Evolutionary conservation across 139 green algal genomes (phyloP).

Genomic region (Chlamydomonas asymmetrica): DNA sequence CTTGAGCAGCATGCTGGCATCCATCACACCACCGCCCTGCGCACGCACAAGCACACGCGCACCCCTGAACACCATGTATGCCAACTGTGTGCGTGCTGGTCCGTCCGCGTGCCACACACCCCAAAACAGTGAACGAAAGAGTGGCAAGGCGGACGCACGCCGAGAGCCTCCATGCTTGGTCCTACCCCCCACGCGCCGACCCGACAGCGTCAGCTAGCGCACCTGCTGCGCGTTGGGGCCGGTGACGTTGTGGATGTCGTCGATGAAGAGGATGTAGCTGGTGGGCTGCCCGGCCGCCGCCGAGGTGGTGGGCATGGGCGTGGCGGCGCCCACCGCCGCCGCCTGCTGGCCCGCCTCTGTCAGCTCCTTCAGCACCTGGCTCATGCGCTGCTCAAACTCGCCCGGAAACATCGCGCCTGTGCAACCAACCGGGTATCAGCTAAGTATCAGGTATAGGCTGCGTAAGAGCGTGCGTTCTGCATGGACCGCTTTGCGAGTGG

Average conservation of each 20-base stretch:
- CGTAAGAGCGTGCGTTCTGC: no score
- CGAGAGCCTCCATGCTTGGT: no score
- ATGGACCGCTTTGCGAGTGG: background rate
- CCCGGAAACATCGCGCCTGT: constrained; percentile 95
- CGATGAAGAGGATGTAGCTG: constrained; percentile 93
- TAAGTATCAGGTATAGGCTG: no score
- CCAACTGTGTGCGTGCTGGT: no score
- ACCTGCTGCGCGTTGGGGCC: constrained; percentile 67
- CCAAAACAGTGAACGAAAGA: no score
- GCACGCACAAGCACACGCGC: background rate
- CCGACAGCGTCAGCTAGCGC: no score
- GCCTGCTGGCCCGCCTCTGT: constrained; percentile 34
- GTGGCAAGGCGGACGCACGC: no score
- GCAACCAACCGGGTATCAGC: no score
- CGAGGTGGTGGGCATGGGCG: background rate
- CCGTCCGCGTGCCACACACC: no score
- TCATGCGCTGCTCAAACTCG: constrained; percentile 98
- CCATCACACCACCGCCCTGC: constrained; percentile 78
- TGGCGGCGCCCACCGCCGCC: background rate
- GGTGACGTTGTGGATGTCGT: constrained; percentile 95
- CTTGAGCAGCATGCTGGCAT: constrained; percentile 95
- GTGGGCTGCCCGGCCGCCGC: constrained; percentile 35
- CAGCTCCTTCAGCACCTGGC: constrained; percentile 86
- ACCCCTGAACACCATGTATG: background rate
- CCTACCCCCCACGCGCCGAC: no score